Base-by-base conservation (phyloP, 2,329 filamentous ascomycete species). In the Phyllosticta citribraziliensis region DNA sequence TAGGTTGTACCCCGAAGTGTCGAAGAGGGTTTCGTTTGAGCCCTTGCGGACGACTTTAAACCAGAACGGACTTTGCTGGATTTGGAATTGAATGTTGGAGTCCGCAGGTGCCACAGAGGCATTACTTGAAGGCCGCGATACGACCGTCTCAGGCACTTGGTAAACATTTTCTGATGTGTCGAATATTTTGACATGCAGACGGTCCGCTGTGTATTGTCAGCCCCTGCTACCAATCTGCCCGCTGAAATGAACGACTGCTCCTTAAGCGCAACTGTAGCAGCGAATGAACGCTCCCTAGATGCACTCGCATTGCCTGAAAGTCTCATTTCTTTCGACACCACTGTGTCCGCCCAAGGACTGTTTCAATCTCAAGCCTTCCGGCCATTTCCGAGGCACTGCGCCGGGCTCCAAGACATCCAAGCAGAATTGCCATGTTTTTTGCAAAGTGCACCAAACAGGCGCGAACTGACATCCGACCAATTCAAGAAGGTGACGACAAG, bases 181-280 rank as follows among this genome's bases (percentile, higher is more conserved):
- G 64, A 86, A 84, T 61, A 91, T 89, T 67, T 88, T 82, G 68
- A 91, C 84, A 69, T 90, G 88, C 3, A 91, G 80, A n/a, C 88
- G 85, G 22, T 81, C 78, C 53, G 84, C 85, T 87, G 30, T 11
- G 20, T 33, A 33, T 30, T 50, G 61, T 33, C 10, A 56, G 35
- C 20, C 27, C 5, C 14, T 61, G 55, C 56, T 14, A 73, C 53
- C 68, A 52, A 40, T 60, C 17, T 47, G 40, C 1, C 40, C 19
- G 8, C 4, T 14, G 35, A 2, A 40, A 40, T 14, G 35, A 14
- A 40, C 35, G 35, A 40, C 2, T 40, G 22, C 22, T 22, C 22
- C 22, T 22, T 22, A 22, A 22, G 22, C 22, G 22, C 22, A 22
- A 22, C 2, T 22, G 22, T 22, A 22, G 22, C 22, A 22, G 22